These are phyloP conservation scores for Beauveria scarabaeidicola DNA, from an alignment of 2,329 filamentous ascomycete species.

Conservation along the genomic window DNA sequence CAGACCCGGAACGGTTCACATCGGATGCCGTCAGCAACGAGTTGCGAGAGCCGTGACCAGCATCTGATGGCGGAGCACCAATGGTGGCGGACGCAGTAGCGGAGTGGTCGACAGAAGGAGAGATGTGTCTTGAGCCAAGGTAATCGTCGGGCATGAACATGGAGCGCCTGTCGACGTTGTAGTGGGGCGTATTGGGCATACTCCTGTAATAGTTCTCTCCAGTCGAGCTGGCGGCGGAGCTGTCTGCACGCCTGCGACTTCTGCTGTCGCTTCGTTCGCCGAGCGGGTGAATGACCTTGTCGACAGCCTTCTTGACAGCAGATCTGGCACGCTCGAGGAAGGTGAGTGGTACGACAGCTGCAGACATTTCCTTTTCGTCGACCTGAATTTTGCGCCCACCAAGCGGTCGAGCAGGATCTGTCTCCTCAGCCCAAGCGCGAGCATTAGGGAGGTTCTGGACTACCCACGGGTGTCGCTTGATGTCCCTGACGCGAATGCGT, in stretches of 20 bases:
- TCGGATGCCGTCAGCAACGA: constrained; percentile 20
- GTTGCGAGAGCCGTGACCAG: constrained; percentile 32
- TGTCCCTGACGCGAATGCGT: constrained; percentile 81
- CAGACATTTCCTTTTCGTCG: constrained; percentile 80
- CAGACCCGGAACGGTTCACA: background rate
- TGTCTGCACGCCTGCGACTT: constrained; percentile 47
- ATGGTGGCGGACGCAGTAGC: constrained; percentile 18
- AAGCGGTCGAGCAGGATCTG: constrained; percentile 70
- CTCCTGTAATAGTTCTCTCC: constrained; percentile 42
- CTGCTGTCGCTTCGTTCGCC: constrained; percentile 48
- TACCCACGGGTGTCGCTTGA: constrained; percentile 92
- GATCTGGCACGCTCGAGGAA: constrained; percentile 79
- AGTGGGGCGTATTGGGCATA: constrained; percentile 42
- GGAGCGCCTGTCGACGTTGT: constrained; percentile 44
- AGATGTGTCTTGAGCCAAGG: constrained; percentile 29
- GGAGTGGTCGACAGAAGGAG: constrained; percentile 16
- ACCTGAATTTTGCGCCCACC: constrained; percentile 85
- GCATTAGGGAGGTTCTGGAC: constrained; percentile 67
- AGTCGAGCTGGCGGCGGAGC: constrained; percentile 56
- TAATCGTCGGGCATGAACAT: constrained; percentile 47
- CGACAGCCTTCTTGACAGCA: constrained; percentile 60
- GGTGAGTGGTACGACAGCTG: constrained; percentile 81
- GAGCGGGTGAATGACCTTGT: constrained; percentile 54
- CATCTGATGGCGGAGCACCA: constrained; percentile 18
- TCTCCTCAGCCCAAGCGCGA: constrained; percentile 82